Evolutionary conservation across 345 rosid genomes (phyloP), one percentile per base, ranked within the genome.

Genomic region (Crucihimalaya himalaica): DNA sequence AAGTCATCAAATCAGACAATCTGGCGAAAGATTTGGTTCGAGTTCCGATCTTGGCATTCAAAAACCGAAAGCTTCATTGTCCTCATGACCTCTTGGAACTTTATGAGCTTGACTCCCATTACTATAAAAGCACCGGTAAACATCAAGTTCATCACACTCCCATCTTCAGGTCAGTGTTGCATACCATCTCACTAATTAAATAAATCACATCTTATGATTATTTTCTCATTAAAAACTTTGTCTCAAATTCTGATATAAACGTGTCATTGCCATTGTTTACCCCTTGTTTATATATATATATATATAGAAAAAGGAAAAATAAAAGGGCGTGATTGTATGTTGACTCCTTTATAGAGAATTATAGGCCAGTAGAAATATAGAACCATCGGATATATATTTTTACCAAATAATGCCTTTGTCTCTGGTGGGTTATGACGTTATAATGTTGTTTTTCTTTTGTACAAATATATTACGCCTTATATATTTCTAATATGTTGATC

Each of bases 121-220:
- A 87, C 43, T 90, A 89, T 72, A 73, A 77, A 46, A 75, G 75
- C 25, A 84, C 78, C 19, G 89, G 96, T 21, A 86, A 86, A 69
- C 83, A 86, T 27, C 88, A 84, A 69, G 83, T 93, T 32, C 81
- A 81, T 63, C 89, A 91, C 83, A 84, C 94, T 32, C 74, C 89
- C 31, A 53, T 55, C 31, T 85, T 91, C 84, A 87, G 93, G 97
- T 90, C 40, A 56, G 78, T 47, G 14, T 70, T 54, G 37, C 60
- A 34, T 55, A 43, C 74, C 40, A 23, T 45, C 34, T 70, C 39
- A 59, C 42, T 27, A 43, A n/a, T 29, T 8, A 43, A n/a, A 40
- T 8, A 40, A 29, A 39, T 62, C 31, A 47, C 46, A 34, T 69
- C 15, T 31, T 32, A 13, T 8, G 31, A 18, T 54, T 3, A 4